Evolutionary conservation across 306 rosid species (phyloP).

Genomic region (peach (Prunus persica)): Prunus_persica_NCBIv2 NC_034014.1:30596501-30597000

Average conservation of each 20-base stretch:
- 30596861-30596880: constrained; percentile 73
- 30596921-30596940: constrained; percentile 77
- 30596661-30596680: constrained; percentile 65
- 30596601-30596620: constrained; percentile 68
- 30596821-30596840: constrained; percentile 62
- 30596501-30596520: constrained; percentile 50
- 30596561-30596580: constrained; percentile 46
- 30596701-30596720: constrained; percentile 46
- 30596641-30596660: constrained; percentile 61
- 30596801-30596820: constrained; percentile 83
- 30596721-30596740: constrained; percentile 54
- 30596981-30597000: constrained; percentile 73
- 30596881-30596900: constrained; percentile 79
- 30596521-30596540: constrained; percentile 97
- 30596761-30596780: constrained; percentile 85
- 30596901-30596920: constrained; percentile 87
- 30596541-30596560: constrained; percentile 65
- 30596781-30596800: constrained; percentile 70
- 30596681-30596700: constrained; percentile 53
- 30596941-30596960: constrained; percentile 77
- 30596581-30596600: constrained; percentile 57
- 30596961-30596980: constrained; percentile 40
- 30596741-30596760: constrained; percentile 80
- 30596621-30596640: constrained; percentile 67
- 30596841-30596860: constrained; percentile 74